Evolutionary conservation across 768 basidiomycete genomes (phyloP), one percentile per base, ranked within the genome.

Genomic region (Mycena kentingensis): DNA sequence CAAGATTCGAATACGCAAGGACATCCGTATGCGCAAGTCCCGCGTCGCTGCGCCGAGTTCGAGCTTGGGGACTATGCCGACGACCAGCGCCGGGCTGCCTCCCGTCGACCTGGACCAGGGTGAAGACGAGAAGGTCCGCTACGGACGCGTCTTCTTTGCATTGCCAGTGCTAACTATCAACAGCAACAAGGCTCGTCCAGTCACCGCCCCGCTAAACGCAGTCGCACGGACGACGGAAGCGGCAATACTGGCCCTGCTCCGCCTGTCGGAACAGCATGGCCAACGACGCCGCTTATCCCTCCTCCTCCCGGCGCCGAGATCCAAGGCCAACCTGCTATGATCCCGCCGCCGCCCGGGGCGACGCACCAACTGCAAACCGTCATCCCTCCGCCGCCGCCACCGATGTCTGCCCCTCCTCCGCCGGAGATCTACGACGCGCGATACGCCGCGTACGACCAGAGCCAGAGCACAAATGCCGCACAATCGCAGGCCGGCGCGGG

Each of bases 1-100:
- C 71, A 96, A 95, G 71, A 94, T 96, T 48, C 85, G 93, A 26
- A 95, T 95, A 47, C 82, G 93, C 29, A 95, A 94, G 68, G 92
- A 95, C 53, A 91, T 93, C 29, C 84, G 91, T 1, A 85, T 89
- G 22, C 81, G 91, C 57, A 92, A 91, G 66, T 76, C 85, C 11
- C 81, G 84, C 4, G 76, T 75, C 22, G 72, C 73, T 28, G 70
- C 73, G 0, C 65, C 34, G n/a, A 18, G 13, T 26, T 34, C 5
- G n/a, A 25, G 31, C 5, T 10, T 19, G 29, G 41, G 7, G 46
- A 37, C 15, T 42, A 58, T 58, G 57, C 57, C 57, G 52, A 54
- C 57, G n/a, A n/a, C n/a, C n/a, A n/a, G n/a, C n/a, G n/a, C n/a
- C n/a, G n/a, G n/a, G n/a, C n/a, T n/a, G n/a, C n/a, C n/a, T n/a